Base-by-base conservation (phyloP, 257 asterid genomes). In the Thymus quinquecostatus region DNA sequence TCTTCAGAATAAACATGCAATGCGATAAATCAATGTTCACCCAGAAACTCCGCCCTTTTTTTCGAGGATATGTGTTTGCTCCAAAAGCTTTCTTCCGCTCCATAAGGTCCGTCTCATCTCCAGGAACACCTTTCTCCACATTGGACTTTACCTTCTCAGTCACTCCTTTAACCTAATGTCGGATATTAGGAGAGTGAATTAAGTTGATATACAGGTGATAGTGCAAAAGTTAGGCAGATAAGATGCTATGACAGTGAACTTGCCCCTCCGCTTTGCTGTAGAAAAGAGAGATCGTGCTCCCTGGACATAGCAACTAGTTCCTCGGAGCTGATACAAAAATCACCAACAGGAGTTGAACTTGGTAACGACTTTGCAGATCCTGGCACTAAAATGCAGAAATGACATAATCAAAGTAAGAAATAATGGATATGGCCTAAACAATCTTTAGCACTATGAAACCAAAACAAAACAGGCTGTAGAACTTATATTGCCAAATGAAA, bases 41-140 rank as follows among this genome's bases (percentile, higher is more conserved):
- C 98, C 95, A 91, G 75, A 91, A 94, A 82, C 87, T 84, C 43
- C 92, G 81, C 33, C 97, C 98, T 77, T 94, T 94, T 84, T 94
- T 94, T 66, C 91, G 87, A 70, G 98, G 98, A 77, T 94, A 94
- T 55, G 97, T 91, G 81, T 94, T 94, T 47, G 98, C 84, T 72
- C 98, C 98, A 83, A 87, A 94, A 69, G 84, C 86, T 53, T 79
- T 83, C 82, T 88, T 89, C 56, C 98, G 81, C 64, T 79, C 79
- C 47, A 77, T 64, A 14, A 86, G 38, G 76, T 91, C 97, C 47
- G 72, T 54, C 70, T 94, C 97, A 63, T 89, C 96, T 48, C 90
- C 98, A 72, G 80, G 66, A 72, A 84, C 80, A 44, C 98, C 98
- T 69, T 82, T 87, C 28, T 91, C 98, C 38, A 69, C 30, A 79